Evolutionary conservation across 306 rosid genomes (phyloP).

Genomic region (Fragaria ananassa): DNA sequence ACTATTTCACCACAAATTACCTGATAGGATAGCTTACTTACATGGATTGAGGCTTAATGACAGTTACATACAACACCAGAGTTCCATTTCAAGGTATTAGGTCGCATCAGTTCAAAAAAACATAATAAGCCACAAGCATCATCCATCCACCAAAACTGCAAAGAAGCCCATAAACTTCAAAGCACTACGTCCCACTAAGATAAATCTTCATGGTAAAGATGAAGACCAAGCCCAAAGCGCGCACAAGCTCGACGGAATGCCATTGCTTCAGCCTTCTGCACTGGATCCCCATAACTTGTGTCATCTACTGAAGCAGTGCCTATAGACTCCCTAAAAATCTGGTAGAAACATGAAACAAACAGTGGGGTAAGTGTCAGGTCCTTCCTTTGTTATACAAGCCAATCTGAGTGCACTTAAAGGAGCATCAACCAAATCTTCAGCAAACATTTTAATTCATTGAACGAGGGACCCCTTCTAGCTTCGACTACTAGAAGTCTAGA

Average conservation of each 20-base stretch:
- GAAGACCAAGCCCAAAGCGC: slow-evolving; percentile 78
- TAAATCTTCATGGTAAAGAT: slow-evolving; percentile 74
- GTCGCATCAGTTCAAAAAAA: background rate
- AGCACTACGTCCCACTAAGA: slow-evolving; percentile 27
- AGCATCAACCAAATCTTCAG: background rate
- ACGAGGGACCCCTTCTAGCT: background rate
- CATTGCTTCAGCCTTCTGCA: slow-evolving; percentile 92
- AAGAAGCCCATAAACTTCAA: background rate
- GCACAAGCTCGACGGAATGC: slow-evolving; percentile 96
- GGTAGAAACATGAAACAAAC: slow-evolving; percentile 13
- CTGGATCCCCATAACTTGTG: slow-evolving; percentile 78
- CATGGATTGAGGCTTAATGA: background rate
- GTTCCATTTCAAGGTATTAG: background rate
- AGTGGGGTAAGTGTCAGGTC: slow-evolving; percentile 3
- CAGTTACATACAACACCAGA: background rate
- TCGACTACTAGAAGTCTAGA: background rate
- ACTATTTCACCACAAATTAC: background rate
- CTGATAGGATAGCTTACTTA: background rate
- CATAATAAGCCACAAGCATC: background rate
- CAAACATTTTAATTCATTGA: background rate
- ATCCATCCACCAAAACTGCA: background rate
- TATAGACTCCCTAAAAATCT: slow-evolving; percentile 75
- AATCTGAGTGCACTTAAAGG: background rate
- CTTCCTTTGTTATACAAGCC: background rate
- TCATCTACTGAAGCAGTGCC: slow-evolving; percentile 74